A percentile compares a stretch with the other conserved stretches of the same genome.
Evolutionary conservation across 2,329 filamentous ascomycete species (phyloP).

Genomic region (Cladosporium austrohemisphaericum): DNA sequence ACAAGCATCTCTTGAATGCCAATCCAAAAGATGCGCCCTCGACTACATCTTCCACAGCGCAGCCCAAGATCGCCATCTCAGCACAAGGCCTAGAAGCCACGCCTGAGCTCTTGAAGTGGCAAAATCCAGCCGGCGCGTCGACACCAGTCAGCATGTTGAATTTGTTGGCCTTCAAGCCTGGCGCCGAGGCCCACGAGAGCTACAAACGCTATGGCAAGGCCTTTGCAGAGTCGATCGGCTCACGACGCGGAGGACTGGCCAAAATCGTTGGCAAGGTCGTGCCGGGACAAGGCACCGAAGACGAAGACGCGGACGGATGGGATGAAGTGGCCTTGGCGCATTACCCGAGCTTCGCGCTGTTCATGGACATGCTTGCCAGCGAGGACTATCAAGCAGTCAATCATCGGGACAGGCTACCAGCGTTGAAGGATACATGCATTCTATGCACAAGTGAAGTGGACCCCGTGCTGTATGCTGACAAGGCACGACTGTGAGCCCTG

Average conservation of each 20-base stretch:
- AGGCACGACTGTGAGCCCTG: constrained; percentile 6
- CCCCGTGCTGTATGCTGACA: constrained; percentile 19
- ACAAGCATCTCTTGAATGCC: constrained; percentile 37
- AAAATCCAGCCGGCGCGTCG: constrained; percentile 28
- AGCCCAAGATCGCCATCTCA: constrained; percentile 32
- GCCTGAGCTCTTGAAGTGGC: constrained; percentile 50
- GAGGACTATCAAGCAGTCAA: constrained; percentile 59
- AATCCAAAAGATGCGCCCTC: constrained; percentile 33
- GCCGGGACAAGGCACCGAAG: constrained; percentile 27
- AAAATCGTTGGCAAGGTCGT: constrained; percentile 61
- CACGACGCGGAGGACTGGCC: constrained; percentile 52
- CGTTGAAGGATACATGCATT: constrained; percentile 36
- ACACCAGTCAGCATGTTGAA: constrained; percentile 61
- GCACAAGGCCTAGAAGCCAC: constrained; percentile 55
- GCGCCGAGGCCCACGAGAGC: constrained; percentile 44
- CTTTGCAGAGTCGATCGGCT: constrained; percentile 49
- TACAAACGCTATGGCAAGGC: constrained; percentile 59
- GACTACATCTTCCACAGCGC: constrained; percentile 29
- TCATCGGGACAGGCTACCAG: constrained; percentile 47
- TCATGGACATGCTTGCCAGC: constrained; percentile 57
- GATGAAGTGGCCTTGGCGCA: constrained; percentile 63
- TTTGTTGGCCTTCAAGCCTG: constrained; percentile 54
- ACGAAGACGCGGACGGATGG: constrained; percentile 42
- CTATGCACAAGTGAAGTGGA: constrained; percentile 36
- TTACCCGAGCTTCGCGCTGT: constrained; percentile 60